phyloP scores from a whole-genome alignment of 306 rosid species.

The Parietaria judaica region DNA sequence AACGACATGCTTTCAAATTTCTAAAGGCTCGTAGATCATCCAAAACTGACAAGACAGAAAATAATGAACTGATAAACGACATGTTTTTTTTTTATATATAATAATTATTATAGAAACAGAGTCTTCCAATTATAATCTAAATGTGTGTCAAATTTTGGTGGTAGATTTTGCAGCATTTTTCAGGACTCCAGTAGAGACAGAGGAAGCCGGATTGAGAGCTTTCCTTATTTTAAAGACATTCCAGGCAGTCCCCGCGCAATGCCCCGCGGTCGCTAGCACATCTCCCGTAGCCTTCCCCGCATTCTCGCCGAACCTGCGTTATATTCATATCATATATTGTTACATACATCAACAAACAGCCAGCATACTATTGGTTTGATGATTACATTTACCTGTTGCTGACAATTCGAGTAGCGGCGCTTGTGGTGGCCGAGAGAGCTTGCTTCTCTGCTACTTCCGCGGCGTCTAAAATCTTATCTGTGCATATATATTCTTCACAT shows the following conservation, averaged over 20 bases:
- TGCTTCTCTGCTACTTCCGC: slow-evolving; percentile 92
- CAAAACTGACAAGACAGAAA: too few relatives aligned
- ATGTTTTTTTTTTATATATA: too few relatives aligned
- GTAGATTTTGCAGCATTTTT: slow-evolving; percentile 40
- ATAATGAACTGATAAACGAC: too few relatives aligned
- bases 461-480: slow-evolving; percentile 87
- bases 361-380: neutral
- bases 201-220: slow-evolving; percentile 74
- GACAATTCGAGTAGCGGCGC: slow-evolving; percentile 56
- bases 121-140: too few relatives aligned
- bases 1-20: too few relatives aligned
- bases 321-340: too few relatives aligned
- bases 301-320: slow-evolving; percentile 64
- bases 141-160: slow-evolving; percentile 10
- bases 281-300: slow-evolving; percentile 85
- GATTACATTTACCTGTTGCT: slow-evolving; percentile 42
- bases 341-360: slow-evolving; percentile 1
- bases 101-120: too few relatives aligned
- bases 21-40: too few relatives aligned
- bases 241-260: slow-evolving; percentile 73
- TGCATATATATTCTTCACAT: neutral
- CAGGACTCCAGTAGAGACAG: slow-evolving; percentile 46
- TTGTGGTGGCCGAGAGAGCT: slow-evolving; percentile 65
- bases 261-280: slow-evolving; percentile 74
- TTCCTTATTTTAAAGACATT: slow-evolving; percentile 71